These are phyloP conservation scores for Ramichloridium luteum DNA, from an alignment of 2,329 filamentous ascomycete species.

Conservation along the genomic window DNA sequence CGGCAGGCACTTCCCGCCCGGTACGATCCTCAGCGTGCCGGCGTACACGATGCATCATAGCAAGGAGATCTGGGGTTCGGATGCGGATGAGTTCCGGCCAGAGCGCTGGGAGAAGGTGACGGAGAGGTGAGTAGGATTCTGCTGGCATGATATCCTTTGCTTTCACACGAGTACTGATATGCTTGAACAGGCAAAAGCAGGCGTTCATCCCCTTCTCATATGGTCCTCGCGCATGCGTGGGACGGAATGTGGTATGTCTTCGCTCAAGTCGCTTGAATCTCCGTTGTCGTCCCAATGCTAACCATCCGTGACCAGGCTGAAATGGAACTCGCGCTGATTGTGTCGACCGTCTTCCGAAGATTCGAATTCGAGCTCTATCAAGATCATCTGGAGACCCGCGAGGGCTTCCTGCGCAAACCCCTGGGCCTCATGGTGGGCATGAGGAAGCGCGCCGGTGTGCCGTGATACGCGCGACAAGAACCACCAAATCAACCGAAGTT, in stretches of 20 bases:
- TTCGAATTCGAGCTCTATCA: constrained; percentile 27
- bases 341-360: constrained; percentile 25
- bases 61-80: constrained; percentile 29
- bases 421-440: constrained; percentile 20
- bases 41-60: constrained; percentile 32
- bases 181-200: constrained; percentile 22
- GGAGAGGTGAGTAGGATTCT: constrained; percentile 15
- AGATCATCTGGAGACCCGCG: constrained; percentile 22
- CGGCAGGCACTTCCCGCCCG: constrained; percentile 54
- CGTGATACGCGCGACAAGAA: background rate
- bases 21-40: constrained; percentile 29
- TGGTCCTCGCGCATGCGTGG: constrained; percentile 32
- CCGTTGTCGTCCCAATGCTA: no score
- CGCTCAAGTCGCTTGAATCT: background rate
- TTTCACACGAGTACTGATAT: constrained; percentile 2
- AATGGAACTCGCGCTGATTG: constrained; percentile 31
- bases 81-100: constrained; percentile 29
- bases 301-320: no score
- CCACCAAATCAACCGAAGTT: background rate
- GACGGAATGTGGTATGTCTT: constrained; percentile 27
- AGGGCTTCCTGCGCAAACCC: constrained; percentile 26
- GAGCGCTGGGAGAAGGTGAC: constrained; percentile 30
- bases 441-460: constrained; percentile 9
- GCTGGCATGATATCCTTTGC: background rate
- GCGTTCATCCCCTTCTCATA: constrained; percentile 32